A percentile compares a stretch with the other conserved stretches of the same genome.
These are phyloP conservation scores for Neolentinus lepideus DNA, from an alignment of 1,284 basidiomycete genomes.

Conservation along the genomic window DNA sequence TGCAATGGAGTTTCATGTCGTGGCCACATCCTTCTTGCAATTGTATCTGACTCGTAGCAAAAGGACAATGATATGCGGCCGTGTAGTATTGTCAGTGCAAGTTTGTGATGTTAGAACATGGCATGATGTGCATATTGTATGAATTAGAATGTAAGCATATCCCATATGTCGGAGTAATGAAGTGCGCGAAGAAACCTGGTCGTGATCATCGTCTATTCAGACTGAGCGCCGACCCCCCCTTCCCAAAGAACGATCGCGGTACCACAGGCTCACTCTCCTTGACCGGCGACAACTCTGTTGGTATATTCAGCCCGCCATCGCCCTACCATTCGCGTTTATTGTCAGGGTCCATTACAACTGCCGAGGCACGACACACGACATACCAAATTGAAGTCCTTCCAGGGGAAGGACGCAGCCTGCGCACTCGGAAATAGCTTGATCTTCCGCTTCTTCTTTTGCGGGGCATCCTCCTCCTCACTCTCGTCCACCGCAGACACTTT, in stretches of 20 bases:
- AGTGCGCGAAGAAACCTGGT: not conserved
- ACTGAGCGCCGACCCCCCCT: not conserved
- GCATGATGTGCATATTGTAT: too few species aligned
- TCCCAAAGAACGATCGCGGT: not conserved
- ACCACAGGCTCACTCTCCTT: slow-evolving; percentile 27
- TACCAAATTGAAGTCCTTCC: slow-evolving; percentile 31
- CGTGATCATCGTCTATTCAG: not conserved
- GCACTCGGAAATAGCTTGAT: slow-evolving; percentile 46
- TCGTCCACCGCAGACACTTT: not conserved
- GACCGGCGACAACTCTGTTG: slow-evolving; percentile 55
- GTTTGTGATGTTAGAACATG: not conserved
- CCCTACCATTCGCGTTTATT: slow-evolving; percentile 11
- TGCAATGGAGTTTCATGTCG: slow-evolving; percentile 16
- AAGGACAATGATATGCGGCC: too few species aligned
- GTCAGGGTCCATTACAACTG: not conserved
- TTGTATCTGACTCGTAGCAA: too few species aligned
- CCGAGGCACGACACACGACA: slow-evolving; percentile 5
- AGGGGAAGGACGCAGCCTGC: slow-evolving; percentile 33
- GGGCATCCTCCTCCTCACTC: not conserved
- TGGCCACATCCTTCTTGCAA: slow-evolving; percentile 9
- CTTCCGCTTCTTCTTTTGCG: slow-evolving; percentile 41
- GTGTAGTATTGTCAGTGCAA: not conserved
- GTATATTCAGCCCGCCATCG: slow-evolving; percentile 45
- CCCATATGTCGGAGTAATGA: too few species aligned
- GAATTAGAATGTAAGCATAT: too few species aligned